A percentile compares a stretch with the other conserved stretches of the same genome.
phyloP scores from a whole-genome alignment of 768 basidiomycete genomes.

The Serendipita indica region DNA sequence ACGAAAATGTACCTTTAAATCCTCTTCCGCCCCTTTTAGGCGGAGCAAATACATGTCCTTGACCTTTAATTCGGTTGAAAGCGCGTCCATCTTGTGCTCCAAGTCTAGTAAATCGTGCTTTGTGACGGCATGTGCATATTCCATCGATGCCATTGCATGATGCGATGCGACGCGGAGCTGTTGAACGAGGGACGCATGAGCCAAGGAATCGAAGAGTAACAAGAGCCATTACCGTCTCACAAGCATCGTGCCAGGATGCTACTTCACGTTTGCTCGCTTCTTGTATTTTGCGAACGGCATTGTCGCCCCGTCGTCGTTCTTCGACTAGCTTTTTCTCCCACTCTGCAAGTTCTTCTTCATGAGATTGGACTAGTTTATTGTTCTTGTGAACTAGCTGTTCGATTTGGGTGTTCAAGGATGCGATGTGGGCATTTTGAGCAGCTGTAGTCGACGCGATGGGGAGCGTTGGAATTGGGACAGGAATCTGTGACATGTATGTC shows the following conservation, averaged over 20 bases:
- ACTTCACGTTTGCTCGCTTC: background rate
- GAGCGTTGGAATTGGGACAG: background rate
- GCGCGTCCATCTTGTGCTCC: no score
- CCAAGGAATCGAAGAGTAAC: background rate
- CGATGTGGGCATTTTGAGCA: slow-evolving; percentile 2
- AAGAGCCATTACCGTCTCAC: background rate
- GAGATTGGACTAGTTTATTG: background rate
- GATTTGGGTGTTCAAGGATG: background rate
- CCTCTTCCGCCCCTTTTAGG: no score
- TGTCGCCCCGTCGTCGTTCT: background rate
- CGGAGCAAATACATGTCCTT: no score
- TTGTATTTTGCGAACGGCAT: background rate
- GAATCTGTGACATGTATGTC: background rate
- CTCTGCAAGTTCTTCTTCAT: background rate
- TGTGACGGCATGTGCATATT: slow-evolving; percentile 3
- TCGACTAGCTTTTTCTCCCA: background rate
- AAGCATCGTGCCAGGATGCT: background rate
- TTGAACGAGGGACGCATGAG: background rate
- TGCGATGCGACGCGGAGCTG: background rate
- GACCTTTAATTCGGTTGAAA: no score
- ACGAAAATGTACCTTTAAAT: background rate
- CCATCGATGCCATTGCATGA: slow-evolving; percentile 1
- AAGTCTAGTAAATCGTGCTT: background rate
- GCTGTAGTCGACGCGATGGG: slow-evolving; percentile 3
- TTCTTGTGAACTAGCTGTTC: background rate